These are phyloP conservation scores for Cardamine occulta DNA, from an alignment of 345 rosid genomes.

Conservation along the genomic window DNA sequence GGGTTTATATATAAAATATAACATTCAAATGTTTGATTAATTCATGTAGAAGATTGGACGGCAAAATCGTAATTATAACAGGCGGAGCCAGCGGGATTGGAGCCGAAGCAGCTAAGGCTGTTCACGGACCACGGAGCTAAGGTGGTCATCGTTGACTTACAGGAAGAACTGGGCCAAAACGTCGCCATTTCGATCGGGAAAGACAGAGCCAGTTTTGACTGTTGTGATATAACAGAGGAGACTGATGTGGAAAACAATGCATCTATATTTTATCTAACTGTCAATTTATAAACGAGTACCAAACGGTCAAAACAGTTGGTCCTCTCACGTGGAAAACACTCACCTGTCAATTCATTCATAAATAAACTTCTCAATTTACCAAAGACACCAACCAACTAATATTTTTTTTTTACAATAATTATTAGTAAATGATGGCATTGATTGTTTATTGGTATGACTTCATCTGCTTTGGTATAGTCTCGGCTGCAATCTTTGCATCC, in stretches of 20 bases:
- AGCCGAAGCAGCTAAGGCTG: no score
- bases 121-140: no score
- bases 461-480: slow-evolving; percentile 76
- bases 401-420: neutral
- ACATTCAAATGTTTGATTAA: neutral
- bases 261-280: slow-evolving; percentile 1
- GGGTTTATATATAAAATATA: no score
- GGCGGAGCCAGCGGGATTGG: no score
- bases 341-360: neutral
- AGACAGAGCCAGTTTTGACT: no score
- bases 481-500: slow-evolving; percentile 54
- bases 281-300: slow-evolving; percentile 26
- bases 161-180: no score
- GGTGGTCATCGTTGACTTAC: no score
- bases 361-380: neutral
- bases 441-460: slow-evolving; percentile 73
- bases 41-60: no score
- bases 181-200: no score
- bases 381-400: neutral
- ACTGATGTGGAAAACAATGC: no score
- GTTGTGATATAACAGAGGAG: no score
- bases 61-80: no score
- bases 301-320: slow-evolving; percentile 26
- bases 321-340: neutral
- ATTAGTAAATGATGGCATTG: slow-evolving; percentile 52